Evolutionary conservation across 768 basidiomycete genomes (phyloP), one percentile per base, ranked within the genome.

Genomic region (Calvatia gigantea): DNA sequence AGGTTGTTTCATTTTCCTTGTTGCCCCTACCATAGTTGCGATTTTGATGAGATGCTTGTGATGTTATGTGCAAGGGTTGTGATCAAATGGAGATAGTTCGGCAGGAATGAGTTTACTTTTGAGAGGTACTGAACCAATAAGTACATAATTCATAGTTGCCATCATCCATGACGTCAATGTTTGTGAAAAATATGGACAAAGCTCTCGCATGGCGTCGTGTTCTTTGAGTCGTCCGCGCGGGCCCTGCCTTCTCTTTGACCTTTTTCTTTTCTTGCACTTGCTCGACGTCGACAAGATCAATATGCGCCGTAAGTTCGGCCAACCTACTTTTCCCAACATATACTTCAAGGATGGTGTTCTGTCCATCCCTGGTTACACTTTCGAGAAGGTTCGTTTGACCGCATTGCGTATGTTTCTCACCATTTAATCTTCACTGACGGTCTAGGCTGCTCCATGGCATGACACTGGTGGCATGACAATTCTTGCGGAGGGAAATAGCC

Each of bases 401-500:
- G 41, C 38, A 46, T 51, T 41, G 23, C 8, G 4, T 2, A 4
- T 31, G 14, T 38, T 21, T 11, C 32, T 31, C 44, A 35, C 32
- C 47, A 28, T 46, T 33, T 28, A 8, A 37, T 44, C 23, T 41
- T 58, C 5, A 19, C 54, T 44, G 42, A 61, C 50, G 58, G 55
- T 19, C 38, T 50, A 87, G 85, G 85, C 83, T 19, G 64, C 71
- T 17, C 77, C 73, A 70, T 89, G 87, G 87, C 77, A 83, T 55
- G 87, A 89, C 64, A 87, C 86, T 0, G 87, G 87, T 49, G 84
- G 85, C 57, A 79, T 85, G 76, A 88, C 87, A 0, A 69, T 81
- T 31, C 69, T 89, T 44, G 84, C 84, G 0, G 85, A 87, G 66
- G 87, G 87, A 19, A 83, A 75, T 61, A 85, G 81, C 61, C 70